Evolutionary conservation across 805 yeast species (phyloP).

Genomic region (Candida loeiensis): DNA sequence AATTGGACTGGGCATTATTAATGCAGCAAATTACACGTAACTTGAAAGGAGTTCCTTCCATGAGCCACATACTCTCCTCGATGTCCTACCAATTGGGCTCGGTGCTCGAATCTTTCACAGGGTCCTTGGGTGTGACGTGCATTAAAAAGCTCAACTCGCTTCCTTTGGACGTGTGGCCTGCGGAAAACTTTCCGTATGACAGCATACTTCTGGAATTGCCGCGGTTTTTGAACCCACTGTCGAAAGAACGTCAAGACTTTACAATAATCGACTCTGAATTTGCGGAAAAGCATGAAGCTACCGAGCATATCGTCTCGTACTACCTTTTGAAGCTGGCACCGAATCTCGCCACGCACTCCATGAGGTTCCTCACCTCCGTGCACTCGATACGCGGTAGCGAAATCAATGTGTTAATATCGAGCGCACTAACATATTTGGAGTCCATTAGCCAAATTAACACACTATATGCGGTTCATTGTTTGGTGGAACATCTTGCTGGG

Average conservation of each 20-base stretch:
- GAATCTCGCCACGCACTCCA: neutral
- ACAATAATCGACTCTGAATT: conserved; percentile 4
- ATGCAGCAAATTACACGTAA: conserved; percentile 3
- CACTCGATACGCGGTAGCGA: neutral
- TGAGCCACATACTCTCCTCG: conserved; percentile 11
- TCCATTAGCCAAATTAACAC: neutral
- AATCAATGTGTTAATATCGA: conserved; percentile 1
- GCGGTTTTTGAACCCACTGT: conserved; percentile 1
- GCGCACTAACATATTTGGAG: conserved; percentile 1
- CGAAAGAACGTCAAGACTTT: neutral
- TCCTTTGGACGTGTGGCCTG: neutral
- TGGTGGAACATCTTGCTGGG: neutral
- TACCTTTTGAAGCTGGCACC: conserved; percentile 2
- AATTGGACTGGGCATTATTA: conserved; percentile 11
- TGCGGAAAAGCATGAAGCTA: neutral
- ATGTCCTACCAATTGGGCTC: conserved; percentile 15
- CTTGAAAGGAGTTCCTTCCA: conserved; percentile 3
- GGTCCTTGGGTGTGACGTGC: conserved; percentile 2
- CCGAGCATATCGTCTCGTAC: conserved; percentile 2
- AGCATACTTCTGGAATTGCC: conserved; percentile 4
- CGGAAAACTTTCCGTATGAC: conserved; percentile 3
- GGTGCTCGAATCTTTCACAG: conserved; percentile 7
- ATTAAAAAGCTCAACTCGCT: conserved; percentile 5
- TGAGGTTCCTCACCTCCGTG: neutral
- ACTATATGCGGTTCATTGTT: neutral